These are phyloP conservation scores for Nyctanthes arbortristis DNA, from an alignment of 257 asterid genomes.

Conservation along the genomic window DNA sequence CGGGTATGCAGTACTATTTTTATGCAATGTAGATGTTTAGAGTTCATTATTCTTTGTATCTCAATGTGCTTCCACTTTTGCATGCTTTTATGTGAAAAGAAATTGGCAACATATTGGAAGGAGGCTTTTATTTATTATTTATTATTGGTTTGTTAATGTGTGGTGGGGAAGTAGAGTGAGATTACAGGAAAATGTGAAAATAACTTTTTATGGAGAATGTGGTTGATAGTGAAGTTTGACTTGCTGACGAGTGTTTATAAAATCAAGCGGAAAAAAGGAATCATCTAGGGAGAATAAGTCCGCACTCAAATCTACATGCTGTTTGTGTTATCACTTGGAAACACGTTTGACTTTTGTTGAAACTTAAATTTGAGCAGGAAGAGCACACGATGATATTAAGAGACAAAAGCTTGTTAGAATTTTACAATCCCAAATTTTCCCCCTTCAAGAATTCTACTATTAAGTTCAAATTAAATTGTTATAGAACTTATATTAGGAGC, in stretches of 20 bases:
- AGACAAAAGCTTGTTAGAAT: background rate
- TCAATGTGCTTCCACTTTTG: background rate
- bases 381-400: background rate
- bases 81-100: constrained; percentile 13
- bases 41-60: background rate
- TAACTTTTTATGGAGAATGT: no score
- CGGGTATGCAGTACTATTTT: constrained; percentile 49
- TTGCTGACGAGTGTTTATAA: no score
- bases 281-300: no score
- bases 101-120: constrained; percentile 12
- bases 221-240: no score
- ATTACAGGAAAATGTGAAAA: no score
- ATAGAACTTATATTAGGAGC: background rate
- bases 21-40: constrained; percentile 1
- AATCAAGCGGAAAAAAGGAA: no score
- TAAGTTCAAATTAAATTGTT: background rate
- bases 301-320: background rate
- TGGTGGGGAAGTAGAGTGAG: no score
- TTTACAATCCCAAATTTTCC: background rate
- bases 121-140: no score
- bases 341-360: no score
- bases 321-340: background rate
- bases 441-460: background rate
- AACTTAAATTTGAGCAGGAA: background rate
- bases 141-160: no score